Conservation (phyloP, 495 filamentous ascomycete genomes). For the Trichodelitschia bisporula region DNA sequence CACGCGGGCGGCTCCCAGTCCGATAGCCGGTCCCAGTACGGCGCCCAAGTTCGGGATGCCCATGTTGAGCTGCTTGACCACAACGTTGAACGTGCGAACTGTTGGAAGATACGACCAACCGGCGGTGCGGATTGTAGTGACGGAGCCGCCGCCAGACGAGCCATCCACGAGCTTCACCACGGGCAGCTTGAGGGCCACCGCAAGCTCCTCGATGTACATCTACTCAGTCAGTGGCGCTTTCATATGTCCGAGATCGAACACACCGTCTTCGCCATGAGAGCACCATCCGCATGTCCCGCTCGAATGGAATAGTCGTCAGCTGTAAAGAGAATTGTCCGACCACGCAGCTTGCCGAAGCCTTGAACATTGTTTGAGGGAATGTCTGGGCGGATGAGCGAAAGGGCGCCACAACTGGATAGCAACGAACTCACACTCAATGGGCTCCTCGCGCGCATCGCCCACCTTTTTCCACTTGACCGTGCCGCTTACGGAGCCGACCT, state of each 20-base stretch:
- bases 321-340: slow-evolving; percentile 30
- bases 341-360: slow-evolving; percentile 24
- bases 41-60: slow-evolving; percentile 38
- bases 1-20: slow-evolving; percentile 34
- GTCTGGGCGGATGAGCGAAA: background rate
- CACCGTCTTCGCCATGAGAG: slow-evolving; percentile 27
- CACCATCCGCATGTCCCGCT: slow-evolving; percentile 36
- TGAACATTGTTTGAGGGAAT: slow-evolving; percentile 32
- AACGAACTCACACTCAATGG: slow-evolving; percentile 14
- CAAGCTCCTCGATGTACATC: slow-evolving; percentile 28
- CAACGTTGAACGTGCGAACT: slow-evolving; percentile 23
- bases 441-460: slow-evolving; percentile 22
- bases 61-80: slow-evolving; percentile 30
- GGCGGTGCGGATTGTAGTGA: slow-evolving; percentile 28
- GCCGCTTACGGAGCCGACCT: slow-evolving; percentile 32
- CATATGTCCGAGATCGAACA: background rate
- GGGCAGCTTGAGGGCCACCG: slow-evolving; percentile 19
- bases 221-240: slow-evolving; percentile 2
- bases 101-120: slow-evolving; percentile 33
- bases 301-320: slow-evolving; percentile 40
- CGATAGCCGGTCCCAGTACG: slow-evolving; percentile 36
- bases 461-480: slow-evolving; percentile 31
- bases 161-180: slow-evolving; percentile 40
- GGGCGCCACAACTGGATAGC: background rate
- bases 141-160: slow-evolving; percentile 33